A percentile compares a stretch with the other conserved stretches of the same genome.
Conservation (phyloP, 345 rosid genomes). For the Leavenworthia alabamica region DNA sequence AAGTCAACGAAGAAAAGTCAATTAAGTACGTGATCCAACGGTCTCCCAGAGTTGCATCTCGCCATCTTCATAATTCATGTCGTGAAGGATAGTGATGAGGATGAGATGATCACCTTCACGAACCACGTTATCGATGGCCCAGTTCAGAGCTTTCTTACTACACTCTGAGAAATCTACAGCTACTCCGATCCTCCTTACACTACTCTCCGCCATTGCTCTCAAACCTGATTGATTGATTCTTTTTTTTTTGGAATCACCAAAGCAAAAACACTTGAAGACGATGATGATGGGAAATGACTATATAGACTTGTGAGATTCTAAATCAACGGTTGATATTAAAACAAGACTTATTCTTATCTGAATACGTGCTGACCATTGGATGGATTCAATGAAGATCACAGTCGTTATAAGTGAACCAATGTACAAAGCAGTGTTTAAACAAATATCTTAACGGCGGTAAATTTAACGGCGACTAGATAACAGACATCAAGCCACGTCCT, state of each 20-base stretch:
- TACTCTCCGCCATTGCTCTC: constrained; percentile 39
- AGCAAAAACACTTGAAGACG: neutral
- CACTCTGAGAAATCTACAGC: constrained; percentile 83
- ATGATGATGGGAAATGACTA: too few relatives aligned
- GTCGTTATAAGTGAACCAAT: neutral
- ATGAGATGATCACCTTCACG: constrained; percentile 81
- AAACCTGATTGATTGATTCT: neutral
- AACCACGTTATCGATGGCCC: constrained; percentile 77
- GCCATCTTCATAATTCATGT: constrained; percentile 59
- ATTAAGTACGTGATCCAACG: constrained; percentile 73
- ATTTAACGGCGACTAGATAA: too few relatives aligned
- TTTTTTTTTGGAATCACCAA: neutral
- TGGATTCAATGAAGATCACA: neutral
- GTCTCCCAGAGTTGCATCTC: constrained; percentile 88
- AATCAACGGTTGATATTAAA: neutral
- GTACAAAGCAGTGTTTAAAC: neutral
- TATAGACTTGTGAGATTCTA: too few relatives aligned
- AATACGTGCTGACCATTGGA: neutral
- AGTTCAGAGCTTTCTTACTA: constrained; percentile 71
- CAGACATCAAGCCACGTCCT: too few relatives aligned
- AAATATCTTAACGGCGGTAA: neutral
- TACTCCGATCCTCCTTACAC: constrained; percentile 59
- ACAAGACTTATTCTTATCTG: neutral
- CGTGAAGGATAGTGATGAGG: constrained; percentile 51
- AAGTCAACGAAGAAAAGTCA: too few relatives aligned